phyloP scores from a whole-genome alignment of 108 stramenopile species.

The Discostella stelligeroides region DNA sequence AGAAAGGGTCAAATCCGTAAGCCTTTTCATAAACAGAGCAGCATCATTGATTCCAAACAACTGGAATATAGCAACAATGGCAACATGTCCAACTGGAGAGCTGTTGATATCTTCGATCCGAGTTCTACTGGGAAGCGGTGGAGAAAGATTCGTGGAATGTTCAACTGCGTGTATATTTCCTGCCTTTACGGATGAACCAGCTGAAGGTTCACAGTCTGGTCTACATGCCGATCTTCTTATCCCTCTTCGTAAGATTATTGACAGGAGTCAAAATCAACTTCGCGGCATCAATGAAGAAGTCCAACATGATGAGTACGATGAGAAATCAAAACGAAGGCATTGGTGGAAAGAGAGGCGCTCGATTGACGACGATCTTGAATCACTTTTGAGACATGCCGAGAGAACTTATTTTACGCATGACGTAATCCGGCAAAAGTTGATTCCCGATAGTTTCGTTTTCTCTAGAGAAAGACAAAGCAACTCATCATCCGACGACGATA shows the following conservation, averaged over 20 bases:
- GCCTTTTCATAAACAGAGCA: slow-evolving; percentile 8
- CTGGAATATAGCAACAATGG: slow-evolving; percentile 50
- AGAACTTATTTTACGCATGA: slow-evolving; percentile 44
- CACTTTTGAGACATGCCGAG: slow-evolving; percentile 55
- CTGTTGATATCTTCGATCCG: slow-evolving; percentile 19
- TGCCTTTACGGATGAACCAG: not conserved
- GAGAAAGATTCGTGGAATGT: slow-evolving; percentile 2
- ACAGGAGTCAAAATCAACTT: slow-evolving; percentile 69
- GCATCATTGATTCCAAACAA: slow-evolving; percentile 33
- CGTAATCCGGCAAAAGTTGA: slow-evolving; percentile 12
- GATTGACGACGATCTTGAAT: slow-evolving; percentile 61
- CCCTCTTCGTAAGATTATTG: slow-evolving; percentile 75
- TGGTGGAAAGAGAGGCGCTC: slow-evolving; percentile 78
- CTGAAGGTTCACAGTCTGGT: not conserved
- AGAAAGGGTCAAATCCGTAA: slow-evolving; percentile 17
- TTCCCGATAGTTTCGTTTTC: slow-evolving; percentile 12
- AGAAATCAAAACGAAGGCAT: slow-evolving; percentile 53
- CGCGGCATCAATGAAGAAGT: slow-evolving; percentile 53
- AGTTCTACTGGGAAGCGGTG: not conserved
- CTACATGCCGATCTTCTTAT: slow-evolving; percentile 49
- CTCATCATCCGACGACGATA: slow-evolving; percentile 30
- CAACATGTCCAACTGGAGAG: slow-evolving; percentile 4
- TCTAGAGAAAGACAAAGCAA: not conserved
- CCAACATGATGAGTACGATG: slow-evolving; percentile 45
- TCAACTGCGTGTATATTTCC: slow-evolving; percentile 16